Evolutionary conservation across 331 rosid genomes (phyloP).

Genomic region (Malus hybrid): DNA sequence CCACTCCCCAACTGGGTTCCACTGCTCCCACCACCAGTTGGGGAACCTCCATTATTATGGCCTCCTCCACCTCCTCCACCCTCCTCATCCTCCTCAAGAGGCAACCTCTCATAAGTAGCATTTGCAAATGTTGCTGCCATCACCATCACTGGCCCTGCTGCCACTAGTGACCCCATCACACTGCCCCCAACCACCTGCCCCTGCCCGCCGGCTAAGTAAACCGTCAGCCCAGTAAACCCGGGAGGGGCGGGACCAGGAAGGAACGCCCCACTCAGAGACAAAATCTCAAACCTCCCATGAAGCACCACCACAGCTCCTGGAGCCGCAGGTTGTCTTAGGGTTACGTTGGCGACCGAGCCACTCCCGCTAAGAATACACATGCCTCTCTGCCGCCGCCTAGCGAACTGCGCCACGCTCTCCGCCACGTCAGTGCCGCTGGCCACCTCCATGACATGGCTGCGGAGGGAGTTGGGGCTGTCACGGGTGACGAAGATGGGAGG

Average conservation of each 20-base stretch:
- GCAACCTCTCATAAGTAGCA: conserved; percentile 84
- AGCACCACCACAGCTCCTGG: conserved; percentile 81
- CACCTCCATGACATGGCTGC: conserved; percentile 89
- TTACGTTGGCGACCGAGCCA: conserved; percentile 84
- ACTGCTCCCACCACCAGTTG: conserved; percentile 36
- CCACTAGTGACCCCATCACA: conserved; percentile 81
- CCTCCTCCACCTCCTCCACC: conserved; percentile 30
- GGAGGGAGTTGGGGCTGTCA: conserved; percentile 82
- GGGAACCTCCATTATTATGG: conserved; percentile 17
- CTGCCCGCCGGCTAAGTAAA: conserved; percentile 75
- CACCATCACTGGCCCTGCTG: conserved; percentile 88
- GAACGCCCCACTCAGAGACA: conserved; percentile 71
- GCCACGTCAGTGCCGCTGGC: conserved; percentile 85
- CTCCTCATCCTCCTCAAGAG: conserved; percentile 66
- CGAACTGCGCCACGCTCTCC: conserved; percentile 69
- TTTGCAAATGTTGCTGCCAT: conserved; percentile 90
- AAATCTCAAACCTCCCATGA: conserved; percentile 88
- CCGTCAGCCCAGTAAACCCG: conserved; percentile 74
- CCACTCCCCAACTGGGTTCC: conserved; percentile 26
- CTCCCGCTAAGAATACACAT: conserved; percentile 89
- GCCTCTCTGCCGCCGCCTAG: conserved; percentile 84
- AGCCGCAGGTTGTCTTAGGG: conserved; percentile 72
- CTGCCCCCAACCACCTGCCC: conserved; percentile 91
- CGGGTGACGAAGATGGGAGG: conserved; percentile 86
- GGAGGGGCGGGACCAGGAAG: conserved; percentile 90